A percentile compares a stretch with the other conserved stretches of the same genome.
Conservation (phyloP, 2,329 filamentous ascomycete genomes). For the Teratosphaeria pseudoeucalypti region DNA sequence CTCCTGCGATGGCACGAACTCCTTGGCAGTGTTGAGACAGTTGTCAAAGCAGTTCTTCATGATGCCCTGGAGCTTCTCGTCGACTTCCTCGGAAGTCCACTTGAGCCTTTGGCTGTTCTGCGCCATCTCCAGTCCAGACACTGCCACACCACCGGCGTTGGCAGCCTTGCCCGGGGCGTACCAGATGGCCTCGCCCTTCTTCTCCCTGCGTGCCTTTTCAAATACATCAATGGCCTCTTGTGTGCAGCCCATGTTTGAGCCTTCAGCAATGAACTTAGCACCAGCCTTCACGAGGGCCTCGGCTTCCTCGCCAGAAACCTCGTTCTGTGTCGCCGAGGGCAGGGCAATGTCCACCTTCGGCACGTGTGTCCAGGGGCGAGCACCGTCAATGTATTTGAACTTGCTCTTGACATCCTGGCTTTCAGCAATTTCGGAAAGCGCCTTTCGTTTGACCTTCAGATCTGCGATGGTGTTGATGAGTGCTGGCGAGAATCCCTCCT, state of each 20-base stretch:
- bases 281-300: constrained; percentile 67
- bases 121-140: constrained; percentile 96
- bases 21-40: constrained; percentile 77
- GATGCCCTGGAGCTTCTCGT: constrained; percentile 80
- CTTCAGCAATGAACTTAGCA: constrained; percentile 81
- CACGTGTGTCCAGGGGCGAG: constrained; percentile 83
- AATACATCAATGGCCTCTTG: constrained; percentile 91
- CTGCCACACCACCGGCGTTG: constrained; percentile 94
- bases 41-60: constrained; percentile 92
- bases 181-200: constrained; percentile 71
- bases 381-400: constrained; percentile 80
- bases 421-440: constrained; percentile 62
- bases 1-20: constrained; percentile 69
- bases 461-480: constrained; percentile 69
- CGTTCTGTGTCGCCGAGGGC: constrained; percentile 93
- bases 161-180: constrained; percentile 82
- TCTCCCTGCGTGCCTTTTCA: constrained; percentile 61
- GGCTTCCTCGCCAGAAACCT: constrained; percentile 86
- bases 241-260: constrained; percentile 98
- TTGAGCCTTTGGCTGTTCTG: constrained; percentile 83
- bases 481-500: constrained; percentile 63
- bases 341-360: constrained; percentile 84
- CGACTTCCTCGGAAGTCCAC: constrained; percentile 86
- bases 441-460: constrained; percentile 78
- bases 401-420: constrained; percentile 46